Percentiles rank a stretch among this genome's conserved stretches.
Conservation (phyloP, 768 basidiomycete species). For the Suillus cothurnatus region DNA sequence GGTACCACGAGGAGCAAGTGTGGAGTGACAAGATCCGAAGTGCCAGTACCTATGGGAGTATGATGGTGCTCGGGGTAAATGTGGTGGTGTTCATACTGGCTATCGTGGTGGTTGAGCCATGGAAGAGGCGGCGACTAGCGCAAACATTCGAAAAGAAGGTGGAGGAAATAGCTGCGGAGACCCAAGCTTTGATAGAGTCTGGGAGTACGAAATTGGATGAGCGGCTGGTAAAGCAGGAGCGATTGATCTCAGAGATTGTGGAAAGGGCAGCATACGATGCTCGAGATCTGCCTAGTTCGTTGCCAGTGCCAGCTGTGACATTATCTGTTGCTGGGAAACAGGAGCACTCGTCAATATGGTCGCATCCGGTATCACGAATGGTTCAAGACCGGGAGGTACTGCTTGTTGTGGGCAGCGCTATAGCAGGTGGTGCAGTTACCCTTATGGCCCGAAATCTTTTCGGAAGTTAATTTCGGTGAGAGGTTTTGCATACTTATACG, state of each 20-base stretch:
- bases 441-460: constrained; percentile 26
- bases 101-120: constrained; percentile 91
- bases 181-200: constrained; percentile 45
- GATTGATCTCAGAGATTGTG: constrained; percentile 33
- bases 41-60: constrained; percentile 89
- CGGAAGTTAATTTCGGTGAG: constrained; percentile 7
- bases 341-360: background rate
- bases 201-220: constrained; percentile 51
- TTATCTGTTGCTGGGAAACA: constrained; percentile 8
- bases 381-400: constrained; percentile 24
- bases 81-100: constrained; percentile 89
- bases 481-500: background rate
- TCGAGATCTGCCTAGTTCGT: constrained; percentile 10
- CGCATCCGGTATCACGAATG: constrained; percentile 15
- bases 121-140: constrained; percentile 87
- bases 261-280: constrained; percentile 17
- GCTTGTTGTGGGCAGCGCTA: constrained; percentile 32
- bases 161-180: constrained; percentile 48
- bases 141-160: constrained; percentile 90
- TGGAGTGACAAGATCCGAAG: constrained; percentile 99
- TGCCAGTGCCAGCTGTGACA: constrained; percentile 11
- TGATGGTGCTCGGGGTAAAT: constrained; percentile 86
- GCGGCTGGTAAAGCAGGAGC: constrained; percentile 52
- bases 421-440: constrained; percentile 27
- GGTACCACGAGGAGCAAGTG: constrained; percentile 98